Evolutionary conservation across 352 stramenopile genomes (phyloP).

Genomic region (Phytophthora constricta): DNA sequence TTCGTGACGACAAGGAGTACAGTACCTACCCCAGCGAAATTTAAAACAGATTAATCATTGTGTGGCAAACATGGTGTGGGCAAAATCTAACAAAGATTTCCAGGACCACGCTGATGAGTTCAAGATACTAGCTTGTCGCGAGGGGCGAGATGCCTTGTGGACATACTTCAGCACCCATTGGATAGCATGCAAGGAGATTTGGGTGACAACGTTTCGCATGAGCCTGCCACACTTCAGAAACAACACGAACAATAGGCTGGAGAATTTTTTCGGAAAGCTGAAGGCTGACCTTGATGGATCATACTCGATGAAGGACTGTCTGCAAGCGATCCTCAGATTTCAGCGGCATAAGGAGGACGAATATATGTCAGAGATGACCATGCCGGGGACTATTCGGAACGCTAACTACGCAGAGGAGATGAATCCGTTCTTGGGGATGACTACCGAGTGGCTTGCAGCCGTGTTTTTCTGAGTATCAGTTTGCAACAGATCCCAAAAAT

Average conservation of each 20-base stretch:
- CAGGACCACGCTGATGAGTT: constrained; percentile 9
- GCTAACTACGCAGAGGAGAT: background rate
- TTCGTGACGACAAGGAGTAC: constrained; percentile 14
- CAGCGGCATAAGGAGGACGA: background rate
- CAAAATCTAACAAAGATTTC: background rate
- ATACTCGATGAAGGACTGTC: background rate
- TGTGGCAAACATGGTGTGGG: constrained; percentile 11
- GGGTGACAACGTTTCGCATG: background rate
- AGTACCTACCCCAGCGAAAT: constrained; percentile 1
- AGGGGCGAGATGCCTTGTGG: background rate
- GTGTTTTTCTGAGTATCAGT: constrained; percentile 7
- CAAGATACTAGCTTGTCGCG: background rate
- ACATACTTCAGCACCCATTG: background rate
- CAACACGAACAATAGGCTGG: constrained; percentile 12
- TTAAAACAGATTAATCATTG: constrained; percentile 14
- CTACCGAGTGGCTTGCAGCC: background rate
- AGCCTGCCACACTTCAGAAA: constrained; percentile 13
- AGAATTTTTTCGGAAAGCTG: constrained; percentile 12
- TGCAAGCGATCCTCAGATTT: background rate
- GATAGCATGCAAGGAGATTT: constrained; percentile 2
- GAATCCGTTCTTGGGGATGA: constrained; percentile 10
- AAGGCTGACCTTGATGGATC: background rate
- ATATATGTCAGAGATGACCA: background rate
- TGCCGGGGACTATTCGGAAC: background rate
- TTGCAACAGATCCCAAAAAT: background rate